A percentile compares a stretch with the other conserved stretches of the same genome.
Evolutionary conservation across 352 stramenopile genomes (phyloP).

Genomic region (Plasmopara muralis): DNA sequence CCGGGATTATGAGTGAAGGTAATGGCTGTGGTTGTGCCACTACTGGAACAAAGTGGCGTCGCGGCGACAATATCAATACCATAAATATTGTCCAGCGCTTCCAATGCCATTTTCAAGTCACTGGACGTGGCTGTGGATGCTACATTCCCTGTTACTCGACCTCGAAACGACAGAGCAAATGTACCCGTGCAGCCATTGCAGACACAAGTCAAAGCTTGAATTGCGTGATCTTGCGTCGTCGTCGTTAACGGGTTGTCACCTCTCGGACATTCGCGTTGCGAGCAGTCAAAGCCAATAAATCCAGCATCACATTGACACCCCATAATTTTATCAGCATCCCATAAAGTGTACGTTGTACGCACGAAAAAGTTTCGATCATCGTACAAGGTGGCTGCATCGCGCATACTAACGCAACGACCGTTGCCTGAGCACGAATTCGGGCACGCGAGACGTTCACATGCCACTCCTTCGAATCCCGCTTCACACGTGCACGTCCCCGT

Average conservation of each 20-base stretch:
- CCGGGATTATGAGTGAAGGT: conserved; percentile 70
- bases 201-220: conserved; percentile 46
- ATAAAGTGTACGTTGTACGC: conserved; percentile 49
- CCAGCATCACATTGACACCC: conserved; percentile 71
- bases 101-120: conserved; percentile 41
- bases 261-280: conserved; percentile 41
- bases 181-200: conserved; percentile 47
- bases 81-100: conserved; percentile 51
- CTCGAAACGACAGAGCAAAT: conserved; percentile 61
- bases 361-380: conserved; percentile 68
- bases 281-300: conserved; percentile 59
- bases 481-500: conserved; percentile 57
- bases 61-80: conserved; percentile 30
- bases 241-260: conserved; percentile 57
- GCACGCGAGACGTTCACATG: conserved; percentile 37
- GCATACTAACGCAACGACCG: conserved; percentile 64
- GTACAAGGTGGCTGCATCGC: conserved; percentile 44
- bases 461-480: conserved; percentile 29
- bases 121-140: conserved; percentile 24
- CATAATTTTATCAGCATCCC: conserved; percentile 75
- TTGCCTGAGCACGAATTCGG: conserved; percentile 47
- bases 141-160: conserved; percentile 53
- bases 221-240: conserved; percentile 24
- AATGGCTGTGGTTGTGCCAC: conserved; percentile 43
- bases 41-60: conserved; percentile 26